Conservation (phyloP, 768 basidiomycete species). For the Serendipita sp. region DNA sequence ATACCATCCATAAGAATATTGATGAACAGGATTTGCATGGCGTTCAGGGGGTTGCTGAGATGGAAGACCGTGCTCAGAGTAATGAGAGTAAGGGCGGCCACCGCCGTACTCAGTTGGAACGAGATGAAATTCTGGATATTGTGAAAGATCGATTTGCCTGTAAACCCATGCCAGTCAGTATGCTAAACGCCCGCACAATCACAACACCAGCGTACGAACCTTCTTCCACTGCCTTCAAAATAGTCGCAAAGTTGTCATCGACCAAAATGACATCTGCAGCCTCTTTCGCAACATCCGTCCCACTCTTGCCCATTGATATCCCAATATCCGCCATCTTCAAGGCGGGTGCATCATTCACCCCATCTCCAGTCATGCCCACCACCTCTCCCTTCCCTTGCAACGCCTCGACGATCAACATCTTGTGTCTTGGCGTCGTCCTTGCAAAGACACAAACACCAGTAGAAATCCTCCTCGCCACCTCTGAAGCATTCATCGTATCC, state of each 20-base stretch:
- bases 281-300: constrained; percentile 98
- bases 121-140: constrained; percentile 97
- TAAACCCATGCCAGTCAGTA: not conserved
- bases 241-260: constrained; percentile 92
- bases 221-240: constrained; percentile 87
- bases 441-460: constrained; percentile 74
- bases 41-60: constrained; percentile 82
- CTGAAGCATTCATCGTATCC: constrained; percentile 61
- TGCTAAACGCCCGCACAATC: constrained; percentile 9
- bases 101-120: constrained; percentile 96
- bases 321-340: constrained; percentile 97
- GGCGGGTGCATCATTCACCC: constrained; percentile 94
- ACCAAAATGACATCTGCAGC: constrained; percentile 94
- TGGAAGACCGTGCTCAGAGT: constrained; percentile 84
- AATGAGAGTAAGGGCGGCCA: constrained; percentile 87
- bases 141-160: constrained; percentile 94
- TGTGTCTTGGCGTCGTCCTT: constrained; percentile 88
- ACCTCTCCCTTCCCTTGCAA: constrained; percentile 79
- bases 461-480: constrained; percentile 46
- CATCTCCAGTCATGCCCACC: constrained; percentile 96
- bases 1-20: constrained; percentile 96
- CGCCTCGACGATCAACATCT: constrained; percentile 93
- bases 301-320: constrained; percentile 92
- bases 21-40: constrained; percentile 99
- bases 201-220: constrained; percentile 27